Percentiles rank a stretch among this genome's conserved stretches.
Conservation (phyloP, 2,329 filamentous ascomycete species). For the Pseudocercospora crystallina region DNA sequence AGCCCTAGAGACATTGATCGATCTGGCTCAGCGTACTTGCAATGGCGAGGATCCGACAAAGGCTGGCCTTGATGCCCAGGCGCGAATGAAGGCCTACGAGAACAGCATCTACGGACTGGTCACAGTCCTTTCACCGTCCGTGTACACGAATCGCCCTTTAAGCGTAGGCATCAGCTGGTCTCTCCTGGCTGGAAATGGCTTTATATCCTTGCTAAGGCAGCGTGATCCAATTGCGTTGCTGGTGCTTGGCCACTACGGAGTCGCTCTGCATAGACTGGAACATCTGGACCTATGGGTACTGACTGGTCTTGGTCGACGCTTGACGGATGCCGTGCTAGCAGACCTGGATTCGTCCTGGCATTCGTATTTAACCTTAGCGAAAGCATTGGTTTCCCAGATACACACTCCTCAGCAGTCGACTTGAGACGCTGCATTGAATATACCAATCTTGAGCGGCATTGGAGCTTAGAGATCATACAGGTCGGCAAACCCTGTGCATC, state of each 20-base stretch:
- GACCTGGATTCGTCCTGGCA: slow-evolving; percentile 6
- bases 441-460: too few species aligned
- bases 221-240: slow-evolving; percentile 23
- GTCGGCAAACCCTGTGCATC: too few species aligned
- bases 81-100: slow-evolving; percentile 15
- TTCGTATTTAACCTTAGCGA: slow-evolving; percentile 2
- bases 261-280: slow-evolving; percentile 17
- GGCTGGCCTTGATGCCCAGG: slow-evolving; percentile 7
- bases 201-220: slow-evolving; percentile 18
- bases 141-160: slow-evolving; percentile 13
- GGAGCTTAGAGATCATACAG: too few species aligned
- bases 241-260: slow-evolving; percentile 22
- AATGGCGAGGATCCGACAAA: not conserved
- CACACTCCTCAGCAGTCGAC: not conserved
- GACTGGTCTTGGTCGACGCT: slow-evolving; percentile 4
- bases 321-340: slow-evolving; percentile 3
- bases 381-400: not conserved
- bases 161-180: slow-evolving; percentile 19
- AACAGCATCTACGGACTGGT: slow-evolving; percentile 19
- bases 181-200: slow-evolving; percentile 17
- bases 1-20: slow-evolving; percentile 18
- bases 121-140: slow-evolving; percentile 13
- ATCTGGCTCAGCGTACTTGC: slow-evolving; percentile 8
- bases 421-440: too few species aligned
- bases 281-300: slow-evolving; percentile 8